phyloP scores from a whole-genome alignment of 2,329 filamentous ascomycete species.

The Aspergillus ibericus region DNA sequence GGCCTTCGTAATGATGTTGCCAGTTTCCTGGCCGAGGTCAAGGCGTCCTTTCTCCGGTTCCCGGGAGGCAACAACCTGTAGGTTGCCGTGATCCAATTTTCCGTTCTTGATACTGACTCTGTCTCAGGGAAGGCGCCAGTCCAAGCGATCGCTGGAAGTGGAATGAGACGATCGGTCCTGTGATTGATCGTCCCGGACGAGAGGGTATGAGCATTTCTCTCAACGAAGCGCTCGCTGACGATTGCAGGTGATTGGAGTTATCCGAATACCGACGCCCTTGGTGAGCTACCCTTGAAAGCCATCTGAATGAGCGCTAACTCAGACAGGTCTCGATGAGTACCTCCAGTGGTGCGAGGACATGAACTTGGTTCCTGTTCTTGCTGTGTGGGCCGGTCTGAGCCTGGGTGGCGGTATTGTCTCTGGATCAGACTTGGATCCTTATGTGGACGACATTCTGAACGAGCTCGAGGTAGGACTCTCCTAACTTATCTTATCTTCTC shows the following conservation, averaged over 20 bases:
- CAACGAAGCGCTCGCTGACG: neutral
- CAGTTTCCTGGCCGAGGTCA: constrained; percentile 53
- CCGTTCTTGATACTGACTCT: neutral
- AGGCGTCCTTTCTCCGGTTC: constrained; percentile 61
- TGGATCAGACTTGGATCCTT: constrained; percentile 53
- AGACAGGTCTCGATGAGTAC: constrained; percentile 53
- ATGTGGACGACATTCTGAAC: constrained; percentile 61
- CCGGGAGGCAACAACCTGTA: constrained; percentile 65
- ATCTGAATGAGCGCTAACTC: neutral
- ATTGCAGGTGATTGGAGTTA: constrained; percentile 56
- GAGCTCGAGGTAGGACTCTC: constrained; percentile 52
- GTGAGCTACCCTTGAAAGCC: constrained; percentile 25
- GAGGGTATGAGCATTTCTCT: constrained; percentile 32
- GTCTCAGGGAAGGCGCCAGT: constrained; percentile 25
- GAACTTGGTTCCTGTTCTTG: constrained; percentile 57
- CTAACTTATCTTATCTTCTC: neutral
- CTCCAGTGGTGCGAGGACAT: constrained; percentile 63
- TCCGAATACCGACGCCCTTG: constrained; percentile 62
- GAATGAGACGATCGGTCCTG: constrained; percentile 46
- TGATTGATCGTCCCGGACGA: constrained; percentile 53
- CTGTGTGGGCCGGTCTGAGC: constrained; percentile 58
- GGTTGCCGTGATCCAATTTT: neutral
- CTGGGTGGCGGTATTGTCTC: constrained; percentile 49
- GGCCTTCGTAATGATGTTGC: constrained; percentile 59
- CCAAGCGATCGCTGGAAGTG: constrained; percentile 38